Conservation (phyloP, 1,284 basidiomycete species). For the Irpex rosettiformis region DNA sequence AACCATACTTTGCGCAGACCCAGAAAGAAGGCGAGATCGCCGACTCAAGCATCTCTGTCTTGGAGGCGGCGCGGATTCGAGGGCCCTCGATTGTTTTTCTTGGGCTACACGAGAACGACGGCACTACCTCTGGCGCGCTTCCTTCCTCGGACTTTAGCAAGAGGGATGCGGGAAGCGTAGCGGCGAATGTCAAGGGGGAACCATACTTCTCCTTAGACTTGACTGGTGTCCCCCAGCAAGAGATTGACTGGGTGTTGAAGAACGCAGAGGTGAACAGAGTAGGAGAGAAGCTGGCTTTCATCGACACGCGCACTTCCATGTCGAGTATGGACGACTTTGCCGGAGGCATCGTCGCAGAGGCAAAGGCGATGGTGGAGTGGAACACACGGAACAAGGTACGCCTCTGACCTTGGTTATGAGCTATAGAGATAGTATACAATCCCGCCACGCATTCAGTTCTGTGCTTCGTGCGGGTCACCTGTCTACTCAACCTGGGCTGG, state of each 20-base stretch:
- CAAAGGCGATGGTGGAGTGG: conserved; percentile 86
- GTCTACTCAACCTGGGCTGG: conserved; percentile 92
- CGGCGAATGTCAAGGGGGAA: conserved; percentile 64
- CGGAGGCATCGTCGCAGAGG: conserved; percentile 73
- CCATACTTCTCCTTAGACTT: conserved; percentile 83
- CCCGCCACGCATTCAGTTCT: conserved; percentile 56
- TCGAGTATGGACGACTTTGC: conserved; percentile 51
- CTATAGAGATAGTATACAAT: conserved; percentile 5
- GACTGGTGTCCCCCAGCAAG: conserved; percentile 43
- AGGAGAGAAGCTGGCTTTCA: conserved; percentile 51
- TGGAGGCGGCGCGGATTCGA: conserved; percentile 65
- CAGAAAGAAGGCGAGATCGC: conserved; percentile 45
- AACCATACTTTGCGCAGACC: conserved; percentile 67
- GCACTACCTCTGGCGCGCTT: conserved; percentile 40
- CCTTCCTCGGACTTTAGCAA: conserved; percentile 59
- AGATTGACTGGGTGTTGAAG: conserved; percentile 44
- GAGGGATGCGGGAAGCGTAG: conserved; percentile 34
- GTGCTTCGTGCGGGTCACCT: conserved; percentile 80
- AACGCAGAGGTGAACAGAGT: conserved; percentile 34
- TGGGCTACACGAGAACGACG: conserved; percentile 69
- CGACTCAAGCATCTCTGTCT: conserved; percentile 39
- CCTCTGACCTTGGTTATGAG: conserved; percentile 1
- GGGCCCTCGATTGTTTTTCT: conserved; percentile 64
- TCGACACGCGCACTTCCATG: conserved; percentile 66
- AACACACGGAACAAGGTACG: conserved; percentile 78